Conservation (phyloP, 2,329 filamentous ascomycete genomes). For the Cordyceps fumosorosea region DNA sequence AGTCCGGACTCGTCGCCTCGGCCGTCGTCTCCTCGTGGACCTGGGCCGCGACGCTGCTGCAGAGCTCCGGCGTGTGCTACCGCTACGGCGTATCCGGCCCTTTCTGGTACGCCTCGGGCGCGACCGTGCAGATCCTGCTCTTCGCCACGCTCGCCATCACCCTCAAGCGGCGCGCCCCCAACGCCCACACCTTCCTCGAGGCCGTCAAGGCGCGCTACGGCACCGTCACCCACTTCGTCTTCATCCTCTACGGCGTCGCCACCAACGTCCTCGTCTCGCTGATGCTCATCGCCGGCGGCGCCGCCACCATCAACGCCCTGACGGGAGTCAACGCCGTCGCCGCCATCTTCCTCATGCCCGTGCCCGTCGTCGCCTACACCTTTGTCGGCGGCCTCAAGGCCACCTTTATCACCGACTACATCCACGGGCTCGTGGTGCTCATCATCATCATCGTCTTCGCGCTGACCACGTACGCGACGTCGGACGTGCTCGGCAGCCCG, state of each 20-base stretch:
- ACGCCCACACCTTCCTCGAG: slow-evolving; percentile 81
- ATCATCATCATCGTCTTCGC: slow-evolving; percentile 83
- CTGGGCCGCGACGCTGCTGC: slow-evolving; percentile 78
- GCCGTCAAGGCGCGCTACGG: slow-evolving; percentile 79
- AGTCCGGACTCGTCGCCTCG: slow-evolving; percentile 79
- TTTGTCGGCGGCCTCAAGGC: slow-evolving; percentile 75
- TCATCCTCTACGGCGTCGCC: slow-evolving; percentile 73
- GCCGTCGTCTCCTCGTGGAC: slow-evolving; percentile 94
- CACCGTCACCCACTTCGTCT: slow-evolving; percentile 62
- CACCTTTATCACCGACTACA: slow-evolving; percentile 78
- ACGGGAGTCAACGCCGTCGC: slow-evolving; percentile 56
- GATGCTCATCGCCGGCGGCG: slow-evolving; percentile 79
- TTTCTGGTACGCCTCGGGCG: slow-evolving; percentile 59
- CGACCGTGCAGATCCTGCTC: slow-evolving; percentile 79
- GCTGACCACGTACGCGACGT: slow-evolving; percentile 73
- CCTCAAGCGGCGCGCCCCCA: slow-evolving; percentile 77
- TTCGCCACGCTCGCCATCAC: slow-evolving; percentile 90
- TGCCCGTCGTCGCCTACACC: slow-evolving; percentile 78
- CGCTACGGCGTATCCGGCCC: slow-evolving; percentile 61
- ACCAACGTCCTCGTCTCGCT: slow-evolving; percentile 84
- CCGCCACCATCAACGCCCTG: slow-evolving; percentile 45
- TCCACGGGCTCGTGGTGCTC: slow-evolving; percentile 78
- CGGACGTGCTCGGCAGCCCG: slow-evolving; percentile 65
- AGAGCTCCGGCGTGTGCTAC: slow-evolving; percentile 77
- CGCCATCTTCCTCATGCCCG: slow-evolving; percentile 62